Conservation (phyloP, 192 early-diverging fungal genomes). For the Podochytrium sp. region DNA sequence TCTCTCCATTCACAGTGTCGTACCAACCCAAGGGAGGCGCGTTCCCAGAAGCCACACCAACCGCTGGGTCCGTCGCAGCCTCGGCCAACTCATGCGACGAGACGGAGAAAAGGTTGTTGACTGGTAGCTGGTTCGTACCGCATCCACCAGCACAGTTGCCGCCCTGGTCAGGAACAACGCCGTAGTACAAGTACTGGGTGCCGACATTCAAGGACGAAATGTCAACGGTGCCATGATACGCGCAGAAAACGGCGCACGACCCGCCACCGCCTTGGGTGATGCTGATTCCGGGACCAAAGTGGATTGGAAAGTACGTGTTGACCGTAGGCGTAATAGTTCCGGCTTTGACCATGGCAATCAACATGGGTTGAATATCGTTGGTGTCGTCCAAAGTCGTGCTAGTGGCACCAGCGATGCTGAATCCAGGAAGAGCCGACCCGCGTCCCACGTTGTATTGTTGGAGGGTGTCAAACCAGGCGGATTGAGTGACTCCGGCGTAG, state of each 20-base stretch:
- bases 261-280: constrained; percentile 15
- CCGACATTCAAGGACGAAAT: constrained; percentile 15
- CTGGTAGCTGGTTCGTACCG: constrained; percentile 8
- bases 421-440: not conserved
- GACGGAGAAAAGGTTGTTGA: constrained; percentile 42
- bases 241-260: constrained; percentile 35
- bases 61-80: constrained; percentile 36
- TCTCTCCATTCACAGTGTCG: constrained; percentile 36
- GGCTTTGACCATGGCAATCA: constrained; percentile 10
- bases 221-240: constrained; percentile 38
- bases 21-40: constrained; percentile 37
- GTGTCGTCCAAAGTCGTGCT: constrained; percentile 4
- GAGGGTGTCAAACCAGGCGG: constrained; percentile 5
- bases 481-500: constrained; percentile 13
- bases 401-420: not conserved
- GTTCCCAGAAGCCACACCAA: constrained; percentile 26
- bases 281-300: constrained; percentile 13
- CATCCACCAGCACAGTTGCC: constrained; percentile 30
- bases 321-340: constrained; percentile 15
- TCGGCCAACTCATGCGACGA: constrained; percentile 42
- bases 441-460: not conserved
- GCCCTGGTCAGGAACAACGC: constrained; percentile 42
- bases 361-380: not conserved
- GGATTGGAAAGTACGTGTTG: constrained; percentile 28
- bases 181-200: constrained; percentile 32